These are phyloP conservation scores for Clitopilus hobsonii DNA, from an alignment of 768 basidiomycete genomes.

Conservation along the genomic window DNA sequence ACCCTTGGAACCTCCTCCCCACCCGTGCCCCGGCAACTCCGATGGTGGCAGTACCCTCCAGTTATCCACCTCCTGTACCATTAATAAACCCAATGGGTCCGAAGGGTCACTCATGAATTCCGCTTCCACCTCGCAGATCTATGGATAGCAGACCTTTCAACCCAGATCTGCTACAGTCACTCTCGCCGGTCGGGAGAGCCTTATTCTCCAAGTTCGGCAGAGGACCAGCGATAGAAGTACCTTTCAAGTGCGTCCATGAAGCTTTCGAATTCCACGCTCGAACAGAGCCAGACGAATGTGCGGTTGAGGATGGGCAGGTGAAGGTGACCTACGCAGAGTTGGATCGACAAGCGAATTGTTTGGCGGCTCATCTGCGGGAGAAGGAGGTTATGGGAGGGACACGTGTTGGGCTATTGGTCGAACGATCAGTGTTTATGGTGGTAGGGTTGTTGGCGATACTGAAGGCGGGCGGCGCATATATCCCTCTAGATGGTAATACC, in stretches of 20 bases:
- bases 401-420: constrained; percentile 48
- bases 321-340: constrained; percentile 46
- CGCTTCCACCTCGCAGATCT: constrained; percentile 1
- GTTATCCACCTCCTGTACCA: background rate
- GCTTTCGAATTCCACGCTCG: constrained; percentile 47
- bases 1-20: background rate
- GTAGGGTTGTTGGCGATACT: constrained; percentile 49
- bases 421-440: constrained; percentile 48
- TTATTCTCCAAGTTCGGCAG: constrained; percentile 42
- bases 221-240: constrained; percentile 28
- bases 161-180: constrained; percentile 13
- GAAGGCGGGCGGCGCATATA: constrained; percentile 53
- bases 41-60: background rate
- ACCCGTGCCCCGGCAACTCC: background rate
- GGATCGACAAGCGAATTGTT: constrained; percentile 38
- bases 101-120: background rate
- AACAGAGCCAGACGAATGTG: constrained; percentile 34
- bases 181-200: constrained; percentile 35
- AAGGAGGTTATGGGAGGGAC: constrained; percentile 40
- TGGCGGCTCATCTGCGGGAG: constrained; percentile 38
- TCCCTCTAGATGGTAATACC: constrained; percentile 52
- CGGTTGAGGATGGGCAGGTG: constrained; percentile 43
- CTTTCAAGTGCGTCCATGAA: constrained; percentile 49
- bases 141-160: constrained; percentile 12
- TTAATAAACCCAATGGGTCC: constrained; percentile 6